Evolutionary conservation across 2,329 filamentous ascomycete species (phyloP), one percentile per base, ranked within the genome.

Genomic region (Herpomyces periplanetae): DNA sequence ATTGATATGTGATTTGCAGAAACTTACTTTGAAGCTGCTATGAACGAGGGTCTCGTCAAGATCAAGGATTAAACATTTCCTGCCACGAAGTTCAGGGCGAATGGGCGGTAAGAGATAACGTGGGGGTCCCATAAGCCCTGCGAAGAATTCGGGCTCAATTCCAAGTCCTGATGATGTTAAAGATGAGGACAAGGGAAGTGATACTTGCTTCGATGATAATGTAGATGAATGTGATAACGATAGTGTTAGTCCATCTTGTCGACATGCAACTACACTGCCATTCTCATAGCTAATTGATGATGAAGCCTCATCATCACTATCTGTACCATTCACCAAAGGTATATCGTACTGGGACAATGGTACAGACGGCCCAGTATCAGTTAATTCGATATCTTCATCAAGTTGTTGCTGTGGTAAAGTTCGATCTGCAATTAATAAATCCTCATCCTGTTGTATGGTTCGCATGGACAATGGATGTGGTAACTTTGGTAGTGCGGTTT

Each of bases 1-100:
- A 17, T 5, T 6, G 13, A 25, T 17, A 22, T 11, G 8, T 13
- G 7, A 8, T 17, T 11, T 8, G 10, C 7, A 21, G 18, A 5
- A 19, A 21, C 44, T 28, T 40, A 84, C 75, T 54, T 96, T 96
- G 43, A 96, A 96, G 29, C 80, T 91, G 38, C 80, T 91, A 43
- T 96, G 80, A 10, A 96, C 80, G 20, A 96, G 43, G 1, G 80
- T 96, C 39, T 96, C 80, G 29, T 96, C 80, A 24, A 96, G 45
- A 43, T 96, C 80, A 17, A 96, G 49, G 8, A 96, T 75, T 15
- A 96, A 44, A 31, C 80, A 96, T 39, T 96, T 96, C 34, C 66
- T 61, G 11, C 71, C 69, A 37, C 63, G 58, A 30, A 80, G 56
- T 29, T 66, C 60, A 11, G 68, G 60, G 15, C 58, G 48, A 27